Base-by-base conservation (phyloP, 163 green algal species). In the Prototheca cutis region DNA sequence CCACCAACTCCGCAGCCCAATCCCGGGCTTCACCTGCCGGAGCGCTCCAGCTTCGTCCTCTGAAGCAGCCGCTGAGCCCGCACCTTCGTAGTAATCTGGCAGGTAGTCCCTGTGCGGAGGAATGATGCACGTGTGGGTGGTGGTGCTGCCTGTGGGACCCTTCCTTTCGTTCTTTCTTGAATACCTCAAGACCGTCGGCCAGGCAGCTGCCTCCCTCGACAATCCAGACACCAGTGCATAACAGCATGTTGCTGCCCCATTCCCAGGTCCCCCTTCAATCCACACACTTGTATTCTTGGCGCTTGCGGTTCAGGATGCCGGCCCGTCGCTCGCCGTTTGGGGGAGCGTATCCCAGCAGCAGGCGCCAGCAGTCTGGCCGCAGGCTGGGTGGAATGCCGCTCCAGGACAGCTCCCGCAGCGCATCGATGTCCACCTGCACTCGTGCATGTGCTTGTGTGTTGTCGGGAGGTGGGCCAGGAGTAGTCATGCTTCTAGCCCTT, bases 301-400 rank as follows among this genome's bases (percentile, higher is more conserved):
- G 77, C 70, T 91, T 90, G 48, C 87, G 73, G 1, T 55, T 61
- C 61, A 95, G 54, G 28, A 84, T 84, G 24, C 68, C 54, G 40
- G 66, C 63, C 62, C 68, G 64, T 48, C 83, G 81, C 19, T 78
- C 82, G 45, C 70, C 72, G 49, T 87, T 89, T 8, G 85, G 84
- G 1, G 88, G 87, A 29, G 90, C 56, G 71, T 96, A 96, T 25
- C 87, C 84, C 21, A 93, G 74, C 69, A 96, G 72, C 58, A 96
- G 68, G 24, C 82, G 75, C 88, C 88, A 96, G 54, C 80, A 89
- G 25, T 77, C 40, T 3, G 87, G 81, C 27, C 88, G 66, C 61
- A 93, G 72, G 28, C 74, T 32, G 7, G 71, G 59, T 0, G 87
- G 85, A 31, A 94, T 83, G 23, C 88, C 88, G 48, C 68, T 89